Conservation (phyloP, 192 early-diverging fungal species). For the Rhizophagus sp. region DNA sequence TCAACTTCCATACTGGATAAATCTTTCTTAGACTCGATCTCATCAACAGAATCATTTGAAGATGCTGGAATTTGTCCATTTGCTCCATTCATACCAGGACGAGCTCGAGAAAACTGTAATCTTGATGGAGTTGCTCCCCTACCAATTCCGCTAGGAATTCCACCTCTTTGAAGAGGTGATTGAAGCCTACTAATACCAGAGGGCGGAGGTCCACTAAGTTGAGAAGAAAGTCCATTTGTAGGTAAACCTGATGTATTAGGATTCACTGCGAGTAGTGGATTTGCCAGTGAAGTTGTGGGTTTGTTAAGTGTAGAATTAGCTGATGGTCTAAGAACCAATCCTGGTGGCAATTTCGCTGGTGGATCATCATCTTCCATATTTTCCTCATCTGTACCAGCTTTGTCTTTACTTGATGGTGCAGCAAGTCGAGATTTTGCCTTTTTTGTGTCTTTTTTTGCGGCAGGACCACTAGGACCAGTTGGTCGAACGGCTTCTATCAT, state of each 20-base stretch:
- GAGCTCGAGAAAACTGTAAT: not conserved
- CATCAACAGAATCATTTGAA: not conserved
- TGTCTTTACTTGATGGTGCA: conserved; percentile 37
- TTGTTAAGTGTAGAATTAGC: not conserved
- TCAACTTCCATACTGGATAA: conserved; percentile 16
- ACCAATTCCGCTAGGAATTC: conserved; percentile 8
- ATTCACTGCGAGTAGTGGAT: not conserved
- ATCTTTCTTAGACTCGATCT: conserved; percentile 21
- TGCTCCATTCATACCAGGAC: not conserved
- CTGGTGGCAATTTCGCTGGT: conserved; percentile 29
- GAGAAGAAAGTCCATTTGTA: not conserved
- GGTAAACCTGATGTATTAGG: not conserved
- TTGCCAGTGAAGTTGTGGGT: not conserved
- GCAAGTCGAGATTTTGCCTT: conserved; percentile 45
- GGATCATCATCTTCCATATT: conserved; percentile 35
- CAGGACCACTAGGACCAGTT: conserved; percentile 28
- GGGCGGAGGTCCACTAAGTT: not conserved
- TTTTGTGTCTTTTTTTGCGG: conserved; percentile 10
- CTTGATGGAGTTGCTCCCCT: not conserved
- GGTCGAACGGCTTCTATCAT: conserved; percentile 70
- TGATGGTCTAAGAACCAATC: conserved; percentile 13
- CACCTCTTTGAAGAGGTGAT: not conserved
- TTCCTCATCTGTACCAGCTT: conserved; percentile 34
- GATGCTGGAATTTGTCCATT: conserved; percentile 28
- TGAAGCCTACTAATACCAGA: conserved; percentile 33